Percentiles rank a stretch among this genome's conserved stretches.
Conservation (phyloP, 148 eudicot genomes). For the Heliamphora exappendiculata region DNA sequence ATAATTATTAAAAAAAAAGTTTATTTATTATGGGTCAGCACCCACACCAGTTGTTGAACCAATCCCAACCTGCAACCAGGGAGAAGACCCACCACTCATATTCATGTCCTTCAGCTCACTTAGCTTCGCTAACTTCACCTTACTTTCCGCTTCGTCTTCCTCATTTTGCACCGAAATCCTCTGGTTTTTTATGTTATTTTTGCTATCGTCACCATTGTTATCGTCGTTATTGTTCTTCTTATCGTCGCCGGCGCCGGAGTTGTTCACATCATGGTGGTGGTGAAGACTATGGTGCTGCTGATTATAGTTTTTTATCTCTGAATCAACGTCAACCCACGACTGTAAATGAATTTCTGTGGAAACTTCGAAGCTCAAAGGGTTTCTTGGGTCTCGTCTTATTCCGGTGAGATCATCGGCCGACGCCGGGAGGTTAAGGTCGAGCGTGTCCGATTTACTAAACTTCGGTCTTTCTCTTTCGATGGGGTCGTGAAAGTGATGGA, state of each 20-base stretch:
- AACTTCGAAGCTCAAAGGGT: conserved; percentile 52
- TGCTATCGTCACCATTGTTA: conserved; percentile 9
- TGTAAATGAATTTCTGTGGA: conserved; percentile 54
- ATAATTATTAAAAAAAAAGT: neutral
- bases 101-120: conserved; percentile 61
- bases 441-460: conserved; percentile 22
- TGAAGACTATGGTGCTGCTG: too few relatives aligned
- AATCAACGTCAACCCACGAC: conserved; percentile 32
- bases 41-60: conserved; percentile 43
- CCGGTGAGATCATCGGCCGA: conserved; percentile 24
- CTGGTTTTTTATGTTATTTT: too few relatives aligned
- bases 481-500: conserved; percentile 42
- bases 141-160: conserved; percentile 79
- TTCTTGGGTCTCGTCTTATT: conserved; percentile 36
- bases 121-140: conserved; percentile 52
- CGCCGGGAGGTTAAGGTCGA: conserved; percentile 62
- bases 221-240: neutral
- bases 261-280: neutral
- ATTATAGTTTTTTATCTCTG: conserved; percentile 10
- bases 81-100: conserved; percentile 33
- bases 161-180: conserved; percentile 18
- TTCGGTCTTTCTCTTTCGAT: conserved; percentile 25
- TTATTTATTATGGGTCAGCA: conserved; percentile 30
- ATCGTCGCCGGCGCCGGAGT: neutral
- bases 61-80: conserved; percentile 80